phyloP scores from a whole-genome alignment of 148 eudicot species.

The Spergularia bocconei region DNA sequence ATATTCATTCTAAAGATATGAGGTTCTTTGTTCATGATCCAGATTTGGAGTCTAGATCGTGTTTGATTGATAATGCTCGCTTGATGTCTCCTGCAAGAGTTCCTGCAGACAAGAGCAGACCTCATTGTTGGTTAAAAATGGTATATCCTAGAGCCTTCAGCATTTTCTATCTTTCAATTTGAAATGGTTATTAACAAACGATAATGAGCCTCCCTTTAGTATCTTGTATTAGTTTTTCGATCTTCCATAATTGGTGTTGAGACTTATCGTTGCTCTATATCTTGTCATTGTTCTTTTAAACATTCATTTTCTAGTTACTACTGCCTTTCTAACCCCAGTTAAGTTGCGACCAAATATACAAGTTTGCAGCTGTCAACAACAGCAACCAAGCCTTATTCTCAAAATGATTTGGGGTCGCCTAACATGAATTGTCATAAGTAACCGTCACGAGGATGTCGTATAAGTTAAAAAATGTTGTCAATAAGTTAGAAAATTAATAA shows the following conservation, averaged over 20 bases:
- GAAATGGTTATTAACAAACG: too few relatives aligned
- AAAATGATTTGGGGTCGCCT: too few relatives aligned
- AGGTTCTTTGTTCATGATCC: conserved; percentile 21
- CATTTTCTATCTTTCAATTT: background rate
- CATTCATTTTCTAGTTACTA: background rate
- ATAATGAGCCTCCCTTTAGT: background rate
- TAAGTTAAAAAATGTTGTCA: too few relatives aligned
- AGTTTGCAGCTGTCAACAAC: too few relatives aligned
- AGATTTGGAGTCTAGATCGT: conserved; percentile 57
- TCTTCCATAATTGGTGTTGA: background rate
- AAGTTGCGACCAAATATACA: too few relatives aligned
- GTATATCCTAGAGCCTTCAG: conserved; percentile 31
- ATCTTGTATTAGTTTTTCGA: background rate
- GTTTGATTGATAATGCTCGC: conserved; percentile 60
- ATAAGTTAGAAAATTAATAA: too few relatives aligned
- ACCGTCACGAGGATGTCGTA: too few relatives aligned
- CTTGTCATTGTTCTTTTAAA: background rate
- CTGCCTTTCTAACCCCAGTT: background rate
- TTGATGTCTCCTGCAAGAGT: conserved; percentile 60
- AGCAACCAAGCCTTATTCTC: too few relatives aligned
- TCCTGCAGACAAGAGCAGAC: conserved; percentile 57
- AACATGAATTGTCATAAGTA: too few relatives aligned
- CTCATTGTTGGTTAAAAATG: conserved; percentile 81
- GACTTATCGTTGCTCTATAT: background rate
- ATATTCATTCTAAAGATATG: background rate